Evolutionary conservation across 768 basidiomycete genomes (phyloP).

Genomic region (Suillus subluteus): DNA sequence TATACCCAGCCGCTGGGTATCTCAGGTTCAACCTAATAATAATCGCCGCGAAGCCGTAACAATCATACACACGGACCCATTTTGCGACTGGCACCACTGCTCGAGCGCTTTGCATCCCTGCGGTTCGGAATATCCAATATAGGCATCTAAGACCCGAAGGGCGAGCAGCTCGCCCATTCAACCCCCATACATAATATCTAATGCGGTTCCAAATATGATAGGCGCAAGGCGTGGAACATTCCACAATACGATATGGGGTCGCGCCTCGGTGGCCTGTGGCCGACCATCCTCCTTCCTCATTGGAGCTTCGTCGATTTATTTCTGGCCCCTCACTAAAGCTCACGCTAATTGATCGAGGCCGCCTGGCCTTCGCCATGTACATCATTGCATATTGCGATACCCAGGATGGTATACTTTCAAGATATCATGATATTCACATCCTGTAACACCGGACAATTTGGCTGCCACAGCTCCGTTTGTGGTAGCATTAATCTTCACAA

Average conservation of each 20-base stretch:
- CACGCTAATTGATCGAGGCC: neutral
- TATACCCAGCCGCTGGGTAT: neutral
- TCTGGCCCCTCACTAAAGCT: neutral
- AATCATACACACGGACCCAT: conserved; percentile 10
- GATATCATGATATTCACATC: neutral
- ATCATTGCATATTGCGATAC: neutral
- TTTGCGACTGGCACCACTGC: conserved; percentile 10
- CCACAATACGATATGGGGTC: conserved; percentile 25
- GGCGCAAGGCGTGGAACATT: conserved; percentile 26
- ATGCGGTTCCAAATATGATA: conserved; percentile 8
- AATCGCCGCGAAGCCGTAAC: conserved; percentile 12
- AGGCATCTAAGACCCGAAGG: conserved; percentile 19
- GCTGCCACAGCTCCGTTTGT: conserved; percentile 22
- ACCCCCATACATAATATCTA: conserved; percentile 4
- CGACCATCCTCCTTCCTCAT: conserved; percentile 9
- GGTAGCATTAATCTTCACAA: conserved; percentile 11
- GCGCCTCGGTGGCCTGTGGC: conserved; percentile 4
- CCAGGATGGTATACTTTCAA: neutral
- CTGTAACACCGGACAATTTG: conserved; percentile 2
- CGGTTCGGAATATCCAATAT: conserved; percentile 14
- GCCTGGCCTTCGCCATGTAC: neutral
- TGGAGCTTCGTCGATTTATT: neutral
- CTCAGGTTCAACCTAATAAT: conserved; percentile 12
- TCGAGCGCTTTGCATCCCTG: conserved; percentile 7
- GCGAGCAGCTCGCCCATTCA: neutral